Conservation (phyloP, 805 yeast species). For the Suhomyces tanzawaensis region DNA sequence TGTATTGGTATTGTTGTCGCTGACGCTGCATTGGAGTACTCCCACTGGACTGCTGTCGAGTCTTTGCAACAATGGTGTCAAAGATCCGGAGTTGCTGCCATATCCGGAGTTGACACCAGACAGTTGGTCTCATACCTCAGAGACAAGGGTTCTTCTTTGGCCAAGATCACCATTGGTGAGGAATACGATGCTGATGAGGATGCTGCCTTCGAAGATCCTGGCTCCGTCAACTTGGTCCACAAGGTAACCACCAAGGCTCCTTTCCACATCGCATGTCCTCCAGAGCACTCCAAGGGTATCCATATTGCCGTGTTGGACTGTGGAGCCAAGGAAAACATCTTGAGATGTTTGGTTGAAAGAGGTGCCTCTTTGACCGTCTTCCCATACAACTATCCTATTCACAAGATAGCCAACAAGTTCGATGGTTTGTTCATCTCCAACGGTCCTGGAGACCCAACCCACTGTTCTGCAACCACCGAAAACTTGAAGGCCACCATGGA, state of each 20-base stretch:
- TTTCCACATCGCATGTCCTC: slow-evolving; percentile 74
- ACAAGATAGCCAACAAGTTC: slow-evolving; percentile 84
- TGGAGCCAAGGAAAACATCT: slow-evolving; percentile 96
- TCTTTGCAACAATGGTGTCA: slow-evolving; percentile 93
- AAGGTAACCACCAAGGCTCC: slow-evolving; percentile 95
- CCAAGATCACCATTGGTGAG: slow-evolving; percentile 85
- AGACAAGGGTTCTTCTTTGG: slow-evolving; percentile 94
- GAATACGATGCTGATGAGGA: slow-evolving; percentile 90
- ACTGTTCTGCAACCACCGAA: slow-evolving; percentile 74
- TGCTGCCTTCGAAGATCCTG: slow-evolving; percentile 89
- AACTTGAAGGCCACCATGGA: slow-evolving; percentile 72
- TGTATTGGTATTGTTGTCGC: slow-evolving; percentile 96
- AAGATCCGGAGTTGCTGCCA: slow-evolving; percentile 91
- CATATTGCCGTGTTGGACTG: slow-evolving; percentile 96
- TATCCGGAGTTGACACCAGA: slow-evolving; percentile 97
- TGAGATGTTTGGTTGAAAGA: slow-evolving; percentile 89
- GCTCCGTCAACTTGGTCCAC: slow-evolving; percentile 82
- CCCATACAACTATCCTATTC: slow-evolving; percentile 93
- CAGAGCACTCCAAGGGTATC: slow-evolving; percentile 49
- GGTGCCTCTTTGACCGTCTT: slow-evolving; percentile 96
- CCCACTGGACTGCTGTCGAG: slow-evolving; percentile 99
- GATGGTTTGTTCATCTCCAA: slow-evolving; percentile 94
- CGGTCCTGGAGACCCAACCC: slow-evolving; percentile 98
- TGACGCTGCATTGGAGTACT: slow-evolving; percentile 90
- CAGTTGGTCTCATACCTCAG: slow-evolving; percentile 88